These are phyloP conservation scores for Ophiostoma australiae DNA, from an alignment of 2,329 filamentous ascomycete genomes.

Conservation along the genomic window DNA sequence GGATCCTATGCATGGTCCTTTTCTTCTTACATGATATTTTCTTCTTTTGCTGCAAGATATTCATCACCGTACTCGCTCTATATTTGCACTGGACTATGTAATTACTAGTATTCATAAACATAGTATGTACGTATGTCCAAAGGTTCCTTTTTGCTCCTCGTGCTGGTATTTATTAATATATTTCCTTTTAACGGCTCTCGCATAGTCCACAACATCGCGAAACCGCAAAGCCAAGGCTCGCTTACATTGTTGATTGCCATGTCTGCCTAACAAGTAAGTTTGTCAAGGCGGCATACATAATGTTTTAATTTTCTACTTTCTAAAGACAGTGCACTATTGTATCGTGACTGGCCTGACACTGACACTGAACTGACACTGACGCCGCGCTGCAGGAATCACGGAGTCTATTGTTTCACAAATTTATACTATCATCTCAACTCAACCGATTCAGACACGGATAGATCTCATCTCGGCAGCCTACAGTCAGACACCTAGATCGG, in stretches of 20 bases:
- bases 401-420: background rate
- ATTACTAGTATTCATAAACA: too few species aligned
- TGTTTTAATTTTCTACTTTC: background rate
- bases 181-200: background rate
- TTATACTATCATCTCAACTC: background rate
- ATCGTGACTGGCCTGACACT: background rate
- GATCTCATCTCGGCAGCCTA: conserved; percentile 5
- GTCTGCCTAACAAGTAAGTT: background rate
- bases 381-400: background rate
- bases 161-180: background rate
- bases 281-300: too few species aligned
- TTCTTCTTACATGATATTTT: background rate
- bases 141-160: background rate
- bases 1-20: conserved; percentile 3
- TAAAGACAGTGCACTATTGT: background rate
- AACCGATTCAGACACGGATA: background rate
- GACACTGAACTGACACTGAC: too few species aligned
- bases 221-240: background rate
- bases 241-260: background rate
- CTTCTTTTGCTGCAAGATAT: background rate
- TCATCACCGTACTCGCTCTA: background rate
- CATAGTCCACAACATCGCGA: background rate
- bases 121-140: too few species aligned
- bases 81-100: background rate
- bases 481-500: background rate